Percentiles rank a stretch among this genome's conserved stretches.
phyloP scores from a whole-genome alignment of 2,329 filamentous ascomycete species.

The Apiospora pterosperma region DNA sequence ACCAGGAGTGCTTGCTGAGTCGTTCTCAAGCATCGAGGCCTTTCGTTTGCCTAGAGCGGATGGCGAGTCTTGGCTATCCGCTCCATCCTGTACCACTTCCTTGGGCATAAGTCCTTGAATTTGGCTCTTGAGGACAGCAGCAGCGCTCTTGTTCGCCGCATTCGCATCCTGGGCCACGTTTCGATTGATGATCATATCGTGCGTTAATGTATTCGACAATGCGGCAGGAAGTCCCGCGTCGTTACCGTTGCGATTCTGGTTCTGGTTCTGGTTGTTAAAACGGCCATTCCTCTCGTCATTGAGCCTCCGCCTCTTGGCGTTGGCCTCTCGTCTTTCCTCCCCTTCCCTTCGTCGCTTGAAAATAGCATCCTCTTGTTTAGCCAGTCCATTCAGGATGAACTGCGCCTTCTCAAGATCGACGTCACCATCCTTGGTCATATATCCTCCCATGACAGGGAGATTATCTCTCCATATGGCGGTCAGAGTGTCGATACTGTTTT shows the following conservation, averaged over 20 bases:
- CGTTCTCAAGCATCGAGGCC: constrained; percentile 63
- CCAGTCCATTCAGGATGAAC: constrained; percentile 81
- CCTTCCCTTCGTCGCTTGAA: constrained; percentile 84
- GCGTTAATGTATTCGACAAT: constrained; percentile 61
- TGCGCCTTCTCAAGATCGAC: constrained; percentile 87
- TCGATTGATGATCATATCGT: constrained; percentile 84
- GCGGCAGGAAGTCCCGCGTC: constrained; percentile 41
- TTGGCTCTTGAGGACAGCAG: constrained; percentile 79
- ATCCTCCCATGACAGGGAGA: constrained; percentile 86
- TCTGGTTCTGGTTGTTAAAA: constrained; percentile 26
- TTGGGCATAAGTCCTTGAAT: constrained; percentile 51
- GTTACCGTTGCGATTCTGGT: constrained; percentile 30
- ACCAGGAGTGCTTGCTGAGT: constrained; percentile 55
- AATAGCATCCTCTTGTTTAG: constrained; percentile 89
- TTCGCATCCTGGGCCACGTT: constrained; percentile 65
- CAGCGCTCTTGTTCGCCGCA: constrained; percentile 88
- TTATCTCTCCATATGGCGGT: constrained; percentile 98
- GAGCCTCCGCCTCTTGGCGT: constrained; percentile 73
- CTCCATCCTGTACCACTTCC: constrained; percentile 10
- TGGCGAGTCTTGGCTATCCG: constrained; percentile 34
- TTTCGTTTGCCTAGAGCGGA: constrained; percentile 73
- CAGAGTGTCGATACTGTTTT: constrained; percentile 94
- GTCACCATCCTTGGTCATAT: constrained; percentile 90
- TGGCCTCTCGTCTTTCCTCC: constrained; percentile 79
- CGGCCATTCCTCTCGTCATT: constrained; percentile 48